Base-by-base conservation (phyloP, 495 filamentous ascomycete genomes). In the Terfezia boudieri region DNA sequence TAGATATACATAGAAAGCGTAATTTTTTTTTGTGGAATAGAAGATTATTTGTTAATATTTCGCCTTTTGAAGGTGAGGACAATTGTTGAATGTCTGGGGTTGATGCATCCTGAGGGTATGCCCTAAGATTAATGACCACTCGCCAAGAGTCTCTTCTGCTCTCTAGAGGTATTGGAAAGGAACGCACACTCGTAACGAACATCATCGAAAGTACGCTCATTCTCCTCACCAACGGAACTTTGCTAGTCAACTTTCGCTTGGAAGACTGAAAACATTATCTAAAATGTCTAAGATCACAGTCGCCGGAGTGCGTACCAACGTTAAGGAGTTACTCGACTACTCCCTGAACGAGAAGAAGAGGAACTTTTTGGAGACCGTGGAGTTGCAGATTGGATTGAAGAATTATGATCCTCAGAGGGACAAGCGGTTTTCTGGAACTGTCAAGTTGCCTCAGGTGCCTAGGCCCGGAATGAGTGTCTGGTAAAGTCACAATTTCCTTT, bases 361-460 rank as follows among this genome's bases (percentile, higher is more conserved):
- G 58, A 96, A 96, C 80, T 98, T 96, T 79, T 79, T 94, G 73
- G 86, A 93, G 77, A 93, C 86, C 67, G 80, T 83, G 69, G 79
- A 81, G 67, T 84, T 96, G 67, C 89, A 96, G 73, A 94, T 98
- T 77, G 90, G 90, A 68, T 82, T 98, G 69, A 98, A 98, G 84
- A 98, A 98, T 83, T 98, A 98, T 77, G 90, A 98, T 68, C 90
- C 90, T 68, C 88, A 95, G 79, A 86, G 89, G 83, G 90, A 98
- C 76, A 98, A 98, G 87, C 90, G 90, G 89, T 98, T 98, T 86
- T 90, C 84, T 49, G 90, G 90, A 73, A 96, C 92, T 69, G 84
- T 98, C 75, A 83, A 81, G 75, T 83, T 96, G 57, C 87, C 89
- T 51, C 73, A 75, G 60, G 74, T 96, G 57, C 90, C 90, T 62